These are phyloP conservation scores for Sextonia rubra DNA, from an alignment of 164 flowering plant species.

Conservation along the genomic window DNA sequence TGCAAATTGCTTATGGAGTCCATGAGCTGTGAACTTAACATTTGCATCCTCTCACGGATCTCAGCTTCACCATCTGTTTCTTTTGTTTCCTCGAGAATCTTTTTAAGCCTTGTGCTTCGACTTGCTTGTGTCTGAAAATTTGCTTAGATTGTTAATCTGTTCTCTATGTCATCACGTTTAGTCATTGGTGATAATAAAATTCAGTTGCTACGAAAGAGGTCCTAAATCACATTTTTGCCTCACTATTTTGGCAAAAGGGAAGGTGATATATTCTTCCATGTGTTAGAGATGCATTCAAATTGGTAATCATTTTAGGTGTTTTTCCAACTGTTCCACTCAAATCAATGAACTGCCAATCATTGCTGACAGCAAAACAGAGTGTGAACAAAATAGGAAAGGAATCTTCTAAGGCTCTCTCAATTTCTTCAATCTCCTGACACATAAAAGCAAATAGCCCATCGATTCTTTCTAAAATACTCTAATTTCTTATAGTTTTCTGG, in stretches of 20 bases:
- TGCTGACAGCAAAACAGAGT: background rate
- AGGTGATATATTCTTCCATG: background rate
- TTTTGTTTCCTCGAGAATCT: constrained; percentile 78
- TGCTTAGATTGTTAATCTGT: background rate
- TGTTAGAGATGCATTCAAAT: background rate
- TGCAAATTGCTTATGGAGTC: constrained; percentile 75
- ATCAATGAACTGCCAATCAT: background rate
- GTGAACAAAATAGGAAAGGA: too few relatives aligned
- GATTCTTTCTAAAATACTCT: background rate
- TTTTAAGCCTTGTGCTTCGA: constrained; percentile 58
- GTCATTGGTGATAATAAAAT: background rate
- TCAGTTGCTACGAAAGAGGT: background rate
- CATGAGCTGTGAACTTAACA: constrained; percentile 52
- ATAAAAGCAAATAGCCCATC: too few relatives aligned
- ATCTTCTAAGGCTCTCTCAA: too few relatives aligned
- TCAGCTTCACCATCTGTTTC: constrained; percentile 85
- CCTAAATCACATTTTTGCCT: background rate
- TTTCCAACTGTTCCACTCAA: background rate
- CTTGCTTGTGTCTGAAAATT: constrained; percentile 50
- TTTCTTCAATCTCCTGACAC: background rate
- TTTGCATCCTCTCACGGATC: constrained; percentile 87
- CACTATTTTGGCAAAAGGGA: background rate
- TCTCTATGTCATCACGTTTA: background rate
- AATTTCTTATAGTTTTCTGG: background rate
- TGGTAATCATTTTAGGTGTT: background rate